Conservation (phyloP, 495 filamentous ascomycete genomes). For the Paragyromitra xinjiangensis region DNA sequence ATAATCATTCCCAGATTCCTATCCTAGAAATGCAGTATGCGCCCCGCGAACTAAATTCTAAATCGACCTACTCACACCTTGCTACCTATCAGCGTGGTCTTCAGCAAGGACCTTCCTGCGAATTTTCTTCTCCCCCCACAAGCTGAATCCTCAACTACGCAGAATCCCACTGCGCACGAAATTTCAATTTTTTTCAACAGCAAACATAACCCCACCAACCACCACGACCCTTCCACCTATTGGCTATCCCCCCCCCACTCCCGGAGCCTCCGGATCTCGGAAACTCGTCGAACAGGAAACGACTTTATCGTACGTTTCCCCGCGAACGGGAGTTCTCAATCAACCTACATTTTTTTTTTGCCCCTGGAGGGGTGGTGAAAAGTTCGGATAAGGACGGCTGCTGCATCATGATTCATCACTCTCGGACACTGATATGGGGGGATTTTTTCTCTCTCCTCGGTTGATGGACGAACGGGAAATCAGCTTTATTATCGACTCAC, state of each 20-base stretch:
- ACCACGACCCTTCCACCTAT: background rate
- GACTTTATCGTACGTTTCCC: slow-evolving; percentile 3
- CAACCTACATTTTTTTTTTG: background rate
- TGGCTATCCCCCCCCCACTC: background rate
- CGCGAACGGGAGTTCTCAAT: background rate
- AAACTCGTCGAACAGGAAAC: background rate
- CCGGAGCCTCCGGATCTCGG: background rate
- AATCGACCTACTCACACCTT: slow-evolving; percentile 30
- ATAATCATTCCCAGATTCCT: slow-evolving; percentile 26
- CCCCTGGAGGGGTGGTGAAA: background rate
- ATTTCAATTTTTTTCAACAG: background rate
- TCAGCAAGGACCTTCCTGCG: slow-evolving; percentile 10
- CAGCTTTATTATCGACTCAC: too few relatives aligned
- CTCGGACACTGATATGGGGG: background rate
- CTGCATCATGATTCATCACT: slow-evolving; percentile 49
- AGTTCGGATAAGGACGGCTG: slow-evolving; percentile 17
- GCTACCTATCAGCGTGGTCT: background rate
- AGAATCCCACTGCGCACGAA: slow-evolving; percentile 15
- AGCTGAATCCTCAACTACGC: background rate
- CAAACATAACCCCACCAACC: background rate
- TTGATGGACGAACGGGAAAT: background rate
- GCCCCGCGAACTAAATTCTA: slow-evolving; percentile 36
- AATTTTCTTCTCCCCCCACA: background rate
- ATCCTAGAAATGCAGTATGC: slow-evolving; percentile 36
- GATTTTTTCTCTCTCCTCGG: background rate